Conservation (phyloP, 2,329 filamentous ascomycete genomes). For the Pyrenophora graminea region DNA sequence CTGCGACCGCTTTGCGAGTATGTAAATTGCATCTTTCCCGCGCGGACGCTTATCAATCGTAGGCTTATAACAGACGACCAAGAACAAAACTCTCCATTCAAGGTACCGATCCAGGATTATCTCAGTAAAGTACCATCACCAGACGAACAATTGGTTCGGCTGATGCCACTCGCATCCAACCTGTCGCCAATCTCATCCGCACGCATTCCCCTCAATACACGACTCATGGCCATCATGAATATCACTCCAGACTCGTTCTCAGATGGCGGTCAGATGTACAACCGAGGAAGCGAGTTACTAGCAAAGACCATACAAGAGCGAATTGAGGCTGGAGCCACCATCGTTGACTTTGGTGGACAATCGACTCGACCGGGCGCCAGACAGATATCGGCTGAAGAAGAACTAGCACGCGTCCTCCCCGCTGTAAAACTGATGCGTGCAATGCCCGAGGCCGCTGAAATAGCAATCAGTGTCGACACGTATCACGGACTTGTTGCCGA, state of each 20-base stretch:
- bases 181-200: constrained; percentile 33
- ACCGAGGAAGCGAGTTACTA: constrained; percentile 54
- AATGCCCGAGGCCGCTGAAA: constrained; percentile 62
- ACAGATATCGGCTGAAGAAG: constrained; percentile 72
- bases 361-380: constrained; percentile 80
- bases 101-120: constrained; percentile 37
- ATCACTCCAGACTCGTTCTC: constrained; percentile 97
- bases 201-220: constrained; percentile 57
- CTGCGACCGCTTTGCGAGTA: constrained; percentile 82
- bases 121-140: constrained; percentile 42
- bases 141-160: constrained; percentile 44
- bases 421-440: constrained; percentile 74
- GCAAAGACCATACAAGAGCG: constrained; percentile 63
- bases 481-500: constrained; percentile 84
- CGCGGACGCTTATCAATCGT: constrained; percentile 13
- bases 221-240: constrained; percentile 93
- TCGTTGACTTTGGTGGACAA: constrained; percentile 92
- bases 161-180: constrained; percentile 46
- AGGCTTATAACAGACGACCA: constrained; percentile 35
- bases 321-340: constrained; percentile 72
- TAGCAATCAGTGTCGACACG: constrained; percentile 89
- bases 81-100: constrained; percentile 52
- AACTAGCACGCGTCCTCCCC: constrained; percentile 77
- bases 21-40: constrained; percentile 29
- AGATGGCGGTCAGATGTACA: constrained; percentile 69